Evolutionary conservation across 2,329 filamentous ascomycete genomes (phyloP), one percentile per base, ranked within the genome.

Genomic region (Alternaria triticina): DNA sequence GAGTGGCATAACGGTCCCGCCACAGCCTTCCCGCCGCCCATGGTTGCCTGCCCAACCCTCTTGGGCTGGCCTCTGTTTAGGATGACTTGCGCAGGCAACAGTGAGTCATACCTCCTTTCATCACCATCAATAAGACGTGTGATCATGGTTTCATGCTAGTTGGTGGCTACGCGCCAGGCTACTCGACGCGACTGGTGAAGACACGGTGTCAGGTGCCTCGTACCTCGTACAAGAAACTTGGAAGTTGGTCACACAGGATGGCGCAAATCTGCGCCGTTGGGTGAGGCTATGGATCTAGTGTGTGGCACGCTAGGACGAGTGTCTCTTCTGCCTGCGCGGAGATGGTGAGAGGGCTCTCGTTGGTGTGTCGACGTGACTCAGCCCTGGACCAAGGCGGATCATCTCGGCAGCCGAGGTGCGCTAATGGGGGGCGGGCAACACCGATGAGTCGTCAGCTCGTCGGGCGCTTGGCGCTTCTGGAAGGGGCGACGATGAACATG

Each of bases 201-300:
- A 72, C 75, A 72, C 75, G 74, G 54, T 72, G 64, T 74, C 74
- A 75, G 70, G 72, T 73, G 74, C 72, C 68, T 70, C 15, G 28
- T 12, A 62, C 55, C 57, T 65, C 55, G 57, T 25, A 50, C 45
- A 13, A 15, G 66, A 62, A 62, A 64, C 59, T 51, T 55, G 67
- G 71, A 57, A 47, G 44, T 33, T 47, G 54, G 49, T 54, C 57
- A 59, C 67, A 76, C 66, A 70, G 46, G 69, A 64, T 27, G 52
- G 61, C 45, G 67, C 67, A 65, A 62, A 67, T 66, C 66, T 68
- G 54, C 57, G 17, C 20, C 46, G 20, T 54, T 22, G 61, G 46
- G 54, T 57, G 63, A 59, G 54, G 62, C 59, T 56, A 54, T 49
- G 54, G 43, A 52, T 46, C 64, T 61, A 40, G 11, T 47, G 27